phyloP scores from a whole-genome alignment of 2,329 filamentous ascomycete genomes.

The Pyrenochaeta sp. region DNA sequence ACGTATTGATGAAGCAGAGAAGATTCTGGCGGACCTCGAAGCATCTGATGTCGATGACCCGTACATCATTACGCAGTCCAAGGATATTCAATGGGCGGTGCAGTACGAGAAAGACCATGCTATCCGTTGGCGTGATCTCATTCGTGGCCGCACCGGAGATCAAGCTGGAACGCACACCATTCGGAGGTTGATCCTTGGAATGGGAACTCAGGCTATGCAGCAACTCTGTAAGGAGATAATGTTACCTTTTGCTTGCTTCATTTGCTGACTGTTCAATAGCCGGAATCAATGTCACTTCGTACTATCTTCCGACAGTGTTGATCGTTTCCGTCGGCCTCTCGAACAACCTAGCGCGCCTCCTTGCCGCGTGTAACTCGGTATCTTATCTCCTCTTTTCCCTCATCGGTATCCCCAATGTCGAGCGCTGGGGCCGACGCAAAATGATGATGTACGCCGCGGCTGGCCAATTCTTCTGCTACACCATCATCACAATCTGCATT shows the following conservation, averaged over 20 bases:
- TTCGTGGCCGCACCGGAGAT: constrained; percentile 55
- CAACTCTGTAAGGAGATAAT: constrained; percentile 50
- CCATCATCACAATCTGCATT: constrained; percentile 61
- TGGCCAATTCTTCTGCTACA: constrained; percentile 61
- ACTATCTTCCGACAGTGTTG: constrained; percentile 66
- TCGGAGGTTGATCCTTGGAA: constrained; percentile 60
- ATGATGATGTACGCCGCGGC: constrained; percentile 65
- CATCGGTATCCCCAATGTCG: constrained; percentile 57
- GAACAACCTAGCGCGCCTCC: constrained; percentile 60
- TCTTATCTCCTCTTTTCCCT: constrained; percentile 58
- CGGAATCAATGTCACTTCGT: constrained; percentile 52
- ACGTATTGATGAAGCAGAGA: constrained; percentile 54
- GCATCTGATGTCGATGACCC: constrained; percentile 54
- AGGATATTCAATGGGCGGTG: constrained; percentile 58
- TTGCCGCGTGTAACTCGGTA: constrained; percentile 63
- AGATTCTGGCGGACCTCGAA: constrained; percentile 60
- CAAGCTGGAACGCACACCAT: constrained; percentile 58
- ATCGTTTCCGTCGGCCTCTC: constrained; percentile 64
- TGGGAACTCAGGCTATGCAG: constrained; percentile 63
- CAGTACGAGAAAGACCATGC: constrained; percentile 60
- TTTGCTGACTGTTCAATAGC: constrained; percentile 10
- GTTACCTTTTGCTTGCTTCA: constrained; percentile 25
- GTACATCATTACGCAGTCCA: constrained; percentile 50
- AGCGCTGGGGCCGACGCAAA: constrained; percentile 63
- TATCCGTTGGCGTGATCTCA: constrained; percentile 59